Evolutionary conservation across 2,329 filamentous ascomycete species (phyloP).

Genomic region (Alternaria conjuncta): DNA sequence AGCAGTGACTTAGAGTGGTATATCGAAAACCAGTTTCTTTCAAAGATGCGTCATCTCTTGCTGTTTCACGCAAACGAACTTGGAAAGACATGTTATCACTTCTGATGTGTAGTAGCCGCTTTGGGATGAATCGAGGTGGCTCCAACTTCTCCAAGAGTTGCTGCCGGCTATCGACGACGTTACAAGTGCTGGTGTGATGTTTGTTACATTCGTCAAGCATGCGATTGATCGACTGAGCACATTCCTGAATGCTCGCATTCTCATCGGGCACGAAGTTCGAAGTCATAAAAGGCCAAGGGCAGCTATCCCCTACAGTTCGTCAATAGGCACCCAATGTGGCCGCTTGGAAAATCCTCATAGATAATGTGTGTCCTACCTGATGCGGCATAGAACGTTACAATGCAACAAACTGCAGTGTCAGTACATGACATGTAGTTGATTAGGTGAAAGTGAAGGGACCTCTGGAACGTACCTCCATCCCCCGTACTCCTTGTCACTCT

Average conservation of each 20-base stretch:
- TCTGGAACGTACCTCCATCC: too few relatives aligned
- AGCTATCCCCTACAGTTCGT: not conserved
- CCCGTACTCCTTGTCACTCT: too few relatives aligned
- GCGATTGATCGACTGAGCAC: not conserved
- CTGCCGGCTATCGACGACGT: too few relatives aligned
- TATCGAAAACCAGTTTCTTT: not conserved
- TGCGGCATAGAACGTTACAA: not conserved
- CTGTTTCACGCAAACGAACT: not conserved
- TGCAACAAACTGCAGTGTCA: too few relatives aligned
- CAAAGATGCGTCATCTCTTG: not conserved
- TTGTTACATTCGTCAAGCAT: not conserved
- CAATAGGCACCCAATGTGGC: not conserved
- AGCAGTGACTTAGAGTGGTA: not conserved
- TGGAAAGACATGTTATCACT: accelerated
- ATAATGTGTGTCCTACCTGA: not conserved
- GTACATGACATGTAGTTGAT: too few relatives aligned
- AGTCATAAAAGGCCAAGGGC: not conserved
- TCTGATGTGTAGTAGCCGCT: not conserved
- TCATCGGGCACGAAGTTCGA: not conserved
- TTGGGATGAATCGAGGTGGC: not conserved
- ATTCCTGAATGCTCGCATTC: not conserved
- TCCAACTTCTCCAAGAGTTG: accelerated
- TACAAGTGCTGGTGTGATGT: too few relatives aligned
- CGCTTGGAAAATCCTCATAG: not conserved
- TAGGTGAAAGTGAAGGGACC: too few relatives aligned